phyloP scores from a whole-genome alignment of 23 red algal species.

The Gracilaria gracilis region DNA sequence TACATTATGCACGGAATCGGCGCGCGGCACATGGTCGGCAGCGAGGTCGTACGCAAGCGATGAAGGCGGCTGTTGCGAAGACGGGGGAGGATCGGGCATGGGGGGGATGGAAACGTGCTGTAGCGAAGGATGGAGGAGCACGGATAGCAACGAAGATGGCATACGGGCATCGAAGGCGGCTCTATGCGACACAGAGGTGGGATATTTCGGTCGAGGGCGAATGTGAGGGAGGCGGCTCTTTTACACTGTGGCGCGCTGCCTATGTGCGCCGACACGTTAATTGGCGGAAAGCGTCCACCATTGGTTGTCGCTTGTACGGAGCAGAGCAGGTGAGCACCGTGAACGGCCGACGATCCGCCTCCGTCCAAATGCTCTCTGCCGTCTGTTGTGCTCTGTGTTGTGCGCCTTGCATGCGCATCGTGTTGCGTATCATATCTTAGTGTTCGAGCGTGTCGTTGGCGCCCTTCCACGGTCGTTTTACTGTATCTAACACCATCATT shows the following conservation, averaged over 20 bases:
- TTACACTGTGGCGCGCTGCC: background rate
- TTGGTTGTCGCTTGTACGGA: background rate
- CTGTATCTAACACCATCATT: no score
- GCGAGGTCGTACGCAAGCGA: background rate
- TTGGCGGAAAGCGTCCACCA: constrained; percentile 29
- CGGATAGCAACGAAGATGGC: background rate
- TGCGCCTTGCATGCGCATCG: background rate
- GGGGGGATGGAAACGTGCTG: background rate
- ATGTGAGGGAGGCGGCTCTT: constrained; percentile 30
- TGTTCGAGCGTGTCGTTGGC: background rate
- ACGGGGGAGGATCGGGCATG: constrained; percentile 22
- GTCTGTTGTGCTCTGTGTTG: background rate
- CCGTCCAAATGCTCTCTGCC: background rate
- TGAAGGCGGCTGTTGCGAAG: constrained; percentile 4
- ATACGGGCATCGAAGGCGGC: background rate
- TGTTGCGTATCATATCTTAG: no score
- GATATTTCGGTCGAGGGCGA: background rate
- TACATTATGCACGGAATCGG: background rate
- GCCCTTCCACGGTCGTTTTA: background rate
- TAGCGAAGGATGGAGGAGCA: background rate
- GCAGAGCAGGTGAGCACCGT: background rate
- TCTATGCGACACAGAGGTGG: background rate
- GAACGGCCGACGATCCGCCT: constrained; percentile 9
- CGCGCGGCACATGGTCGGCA: background rate
- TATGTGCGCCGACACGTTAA: background rate